Conservation (phyloP, 2,329 filamentous ascomycete genomes). For the Beauveria australis region DNA sequence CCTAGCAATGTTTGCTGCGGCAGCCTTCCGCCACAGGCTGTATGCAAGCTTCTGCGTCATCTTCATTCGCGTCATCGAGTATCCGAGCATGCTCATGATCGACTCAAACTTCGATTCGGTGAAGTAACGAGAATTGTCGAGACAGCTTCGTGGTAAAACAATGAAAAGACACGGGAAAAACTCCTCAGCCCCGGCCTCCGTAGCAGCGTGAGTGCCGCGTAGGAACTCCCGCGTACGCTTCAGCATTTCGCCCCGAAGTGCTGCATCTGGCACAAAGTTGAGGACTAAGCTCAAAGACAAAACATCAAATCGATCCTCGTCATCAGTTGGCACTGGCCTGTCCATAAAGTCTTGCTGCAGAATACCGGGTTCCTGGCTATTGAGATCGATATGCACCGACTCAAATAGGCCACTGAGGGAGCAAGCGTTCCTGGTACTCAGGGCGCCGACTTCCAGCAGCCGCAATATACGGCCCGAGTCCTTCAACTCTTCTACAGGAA, state of each 20-base stretch:
- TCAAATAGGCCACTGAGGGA: constrained; percentile 63
- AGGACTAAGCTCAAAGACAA: constrained; percentile 88
- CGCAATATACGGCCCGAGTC: constrained; percentile 32
- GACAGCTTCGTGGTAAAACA: constrained; percentile 80
- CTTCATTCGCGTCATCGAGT: constrained; percentile 57
- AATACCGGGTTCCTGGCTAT: constrained; percentile 77
- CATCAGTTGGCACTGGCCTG: constrained; percentile 58
- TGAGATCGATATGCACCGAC: constrained; percentile 79
- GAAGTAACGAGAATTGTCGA: constrained; percentile 86
- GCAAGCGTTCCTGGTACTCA: constrained; percentile 79
- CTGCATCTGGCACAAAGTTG: constrained; percentile 82
- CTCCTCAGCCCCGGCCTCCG: constrained; percentile 15
- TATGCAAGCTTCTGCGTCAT: constrained; percentile 78
- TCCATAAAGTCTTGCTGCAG: constrained; percentile 91
- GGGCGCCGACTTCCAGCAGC: constrained; percentile 82
- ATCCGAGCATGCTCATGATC: constrained; percentile 75
- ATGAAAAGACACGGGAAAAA: constrained; percentile 70
- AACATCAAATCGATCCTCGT: constrained; percentile 68
- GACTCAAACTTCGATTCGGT: constrained; percentile 58
- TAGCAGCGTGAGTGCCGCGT: constrained; percentile 19
- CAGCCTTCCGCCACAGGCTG: constrained; percentile 65
- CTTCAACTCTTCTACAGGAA: constrained; percentile 28
- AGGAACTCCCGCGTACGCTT: constrained; percentile 66
- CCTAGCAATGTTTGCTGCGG: not conserved
- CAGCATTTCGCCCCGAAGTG: constrained; percentile 76